Conservation (phyloP, 2,329 filamentous ascomycete species). For the Neonectria magnoliae region DNA sequence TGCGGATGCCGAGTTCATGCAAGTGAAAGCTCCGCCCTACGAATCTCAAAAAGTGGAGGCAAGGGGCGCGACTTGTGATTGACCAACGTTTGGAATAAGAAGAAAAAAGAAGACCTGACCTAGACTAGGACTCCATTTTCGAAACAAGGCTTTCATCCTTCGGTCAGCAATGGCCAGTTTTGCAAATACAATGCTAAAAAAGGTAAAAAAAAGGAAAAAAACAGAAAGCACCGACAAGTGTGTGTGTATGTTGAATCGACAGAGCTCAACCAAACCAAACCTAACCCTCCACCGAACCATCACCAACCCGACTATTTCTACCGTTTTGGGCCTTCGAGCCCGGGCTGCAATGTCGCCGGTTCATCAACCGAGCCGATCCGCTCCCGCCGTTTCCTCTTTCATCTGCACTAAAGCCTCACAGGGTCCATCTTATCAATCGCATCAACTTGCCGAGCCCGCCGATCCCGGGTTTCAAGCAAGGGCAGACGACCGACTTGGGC, state of each 20-base stretch:
- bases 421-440: slow-evolving; percentile 38
- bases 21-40: neutral
- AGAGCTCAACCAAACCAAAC: neutral
- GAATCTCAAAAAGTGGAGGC: slow-evolving; percentile 1
- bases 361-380: neutral
- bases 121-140: neutral
- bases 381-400: slow-evolving; percentile 9
- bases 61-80: neutral
- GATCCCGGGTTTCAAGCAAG: neutral
- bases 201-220: too few species aligned
- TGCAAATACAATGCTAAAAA: neutral
- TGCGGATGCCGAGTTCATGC: neutral
- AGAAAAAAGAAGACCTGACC: slow-evolving; percentile 3
- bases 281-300: neutral
- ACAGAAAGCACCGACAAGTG: neutral
- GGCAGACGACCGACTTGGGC: neutral
- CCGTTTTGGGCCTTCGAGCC: too few species aligned
- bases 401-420: slow-evolving; percentile 10
- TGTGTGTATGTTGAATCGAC: neutral
- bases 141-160: neutral
- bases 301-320: neutral
- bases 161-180: neutral
- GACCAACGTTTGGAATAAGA: slow-evolving; percentile 17
- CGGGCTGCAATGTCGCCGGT: neutral
- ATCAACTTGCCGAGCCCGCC: slow-evolving; percentile 6